Base-by-base conservation (phyloP, 2,329 filamentous ascomycete genomes). In the Ceratocystis eucalypticola region DNA sequence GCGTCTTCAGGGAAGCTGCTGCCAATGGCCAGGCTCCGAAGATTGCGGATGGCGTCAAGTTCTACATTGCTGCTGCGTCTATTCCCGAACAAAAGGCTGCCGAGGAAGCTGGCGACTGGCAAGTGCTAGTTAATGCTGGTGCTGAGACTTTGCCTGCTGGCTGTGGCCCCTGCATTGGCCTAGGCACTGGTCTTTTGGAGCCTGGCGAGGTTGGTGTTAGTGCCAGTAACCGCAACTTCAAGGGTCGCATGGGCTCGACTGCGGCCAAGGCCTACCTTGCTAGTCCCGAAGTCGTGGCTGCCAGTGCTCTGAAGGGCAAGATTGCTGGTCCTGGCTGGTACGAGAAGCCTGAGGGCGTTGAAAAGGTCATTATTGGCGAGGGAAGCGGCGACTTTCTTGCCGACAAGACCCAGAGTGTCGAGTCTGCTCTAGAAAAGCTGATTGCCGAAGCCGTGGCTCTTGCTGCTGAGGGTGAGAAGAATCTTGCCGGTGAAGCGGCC, bases 21-120 rank as follows among this genome's bases (percentile, higher is more conserved):
- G 82, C 84, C 66, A 79, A 78, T 28, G 88, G 85, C 15, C 78
- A 81, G 66, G 76, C 84, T 5, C 82, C 89, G 22, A 90, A 88
- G 76, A 81, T 96, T 67, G 86, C 89, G 0, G 78, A 83, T 0
- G 84, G 87, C 33, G 91, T 96, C 50, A 82, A 91, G 66, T 86
- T 96, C 72, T 96, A 96, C 76, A 88, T 97, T 69, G 88, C 92
- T 0, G 91, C 93, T 0, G 93, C 93, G 0, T 96, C 92, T 0
- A 72, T 84, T 0, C 79, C 83, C 0, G 92, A 96, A 74, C 91
- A 96, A 74, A 75, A 83, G 67, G 80, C 82, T 0, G 88, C 93
- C 0, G 90, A 96, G 75, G 87, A 87, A 66, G 80, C 83, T 0
- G 92, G 93, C 8, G 88, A 93, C 74, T 97, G 92, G 93, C 88